phyloP scores from a whole-genome alignment of 148 eudicot species.

The Rhododendron mucronatum region DNA sequence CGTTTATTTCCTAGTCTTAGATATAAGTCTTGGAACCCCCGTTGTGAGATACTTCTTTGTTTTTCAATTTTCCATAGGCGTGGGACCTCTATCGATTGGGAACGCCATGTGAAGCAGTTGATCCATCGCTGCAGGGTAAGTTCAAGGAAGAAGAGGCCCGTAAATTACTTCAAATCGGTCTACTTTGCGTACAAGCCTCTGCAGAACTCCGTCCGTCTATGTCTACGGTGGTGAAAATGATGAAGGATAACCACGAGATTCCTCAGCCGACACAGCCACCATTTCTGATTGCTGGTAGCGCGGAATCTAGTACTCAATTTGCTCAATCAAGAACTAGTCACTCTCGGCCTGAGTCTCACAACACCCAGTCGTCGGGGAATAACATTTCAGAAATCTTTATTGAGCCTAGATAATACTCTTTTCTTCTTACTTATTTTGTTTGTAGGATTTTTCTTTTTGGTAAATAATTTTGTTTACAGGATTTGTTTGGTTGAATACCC shows the following conservation, averaged over 20 bases:
- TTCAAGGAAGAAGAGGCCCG: slow-evolving; percentile 22
- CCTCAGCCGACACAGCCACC: slow-evolving; percentile 42
- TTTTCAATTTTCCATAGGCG: slow-evolving; percentile 16
- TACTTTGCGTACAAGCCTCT: slow-evolving; percentile 43
- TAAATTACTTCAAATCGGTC: slow-evolving; percentile 35
- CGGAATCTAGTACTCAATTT: slow-evolving; percentile 6
- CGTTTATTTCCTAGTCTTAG: background rate
- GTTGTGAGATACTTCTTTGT: background rate
- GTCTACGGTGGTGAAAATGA: slow-evolving; percentile 38
- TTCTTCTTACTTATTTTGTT: background rate
- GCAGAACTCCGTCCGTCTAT: slow-evolving; percentile 45
- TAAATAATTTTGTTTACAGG: no score
- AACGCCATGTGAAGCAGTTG: slow-evolving; percentile 29
- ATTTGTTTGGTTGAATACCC: background rate
- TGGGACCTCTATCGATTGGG: slow-evolving; percentile 30
- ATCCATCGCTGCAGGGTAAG: slow-evolving; percentile 27
- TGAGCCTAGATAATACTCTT: slow-evolving; percentile 10
- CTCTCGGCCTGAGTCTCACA: slow-evolving; percentile 12
- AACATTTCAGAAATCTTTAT: slow-evolving; percentile 25
- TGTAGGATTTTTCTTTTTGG: background rate
- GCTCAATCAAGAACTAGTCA: background rate
- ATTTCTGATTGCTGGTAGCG: slow-evolving; percentile 26
- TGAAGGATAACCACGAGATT: slow-evolving; percentile 17
- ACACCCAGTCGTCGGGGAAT: slow-evolving; percentile 15
- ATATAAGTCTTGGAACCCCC: background rate